phyloP scores from a whole-genome alignment of 2,329 filamentous ascomycete genomes.

The Nemania sp. region DNA sequence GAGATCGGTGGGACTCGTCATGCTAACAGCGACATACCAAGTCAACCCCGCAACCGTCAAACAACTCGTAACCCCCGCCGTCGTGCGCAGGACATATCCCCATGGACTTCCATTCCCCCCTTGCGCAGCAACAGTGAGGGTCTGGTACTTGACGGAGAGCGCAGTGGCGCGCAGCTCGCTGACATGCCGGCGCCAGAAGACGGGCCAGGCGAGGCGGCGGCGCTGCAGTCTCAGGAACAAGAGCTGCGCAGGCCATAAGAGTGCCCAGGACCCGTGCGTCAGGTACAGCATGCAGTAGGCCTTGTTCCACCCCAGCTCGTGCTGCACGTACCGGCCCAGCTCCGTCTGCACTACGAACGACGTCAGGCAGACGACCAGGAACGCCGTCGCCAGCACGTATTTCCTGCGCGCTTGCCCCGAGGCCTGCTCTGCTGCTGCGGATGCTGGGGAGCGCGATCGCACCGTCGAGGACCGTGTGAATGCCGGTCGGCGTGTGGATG shows the following conservation, averaged over 20 bases:
- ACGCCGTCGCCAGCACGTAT: constrained; percentile 85
- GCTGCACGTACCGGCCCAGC: constrained; percentile 92
- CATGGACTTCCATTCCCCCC: constrained; percentile 63
- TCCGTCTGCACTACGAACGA: constrained; percentile 95
- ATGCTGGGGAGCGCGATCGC: constrained; percentile 75
- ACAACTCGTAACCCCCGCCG: constrained; percentile 78
- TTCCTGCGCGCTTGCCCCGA: constrained; percentile 68
- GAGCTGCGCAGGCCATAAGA: constrained; percentile 87
- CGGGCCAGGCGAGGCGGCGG: constrained; percentile 74
- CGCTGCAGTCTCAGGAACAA: constrained; percentile 79
- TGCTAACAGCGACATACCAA: constrained; percentile 93
- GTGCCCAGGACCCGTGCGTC: constrained; percentile 89
- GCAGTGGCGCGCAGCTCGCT: constrained; percentile 57
- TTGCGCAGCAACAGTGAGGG: constrained; percentile 84
- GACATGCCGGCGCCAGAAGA: constrained; percentile 75
- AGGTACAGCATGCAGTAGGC: constrained; percentile 99
- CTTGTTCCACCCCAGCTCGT: constrained; percentile 91
- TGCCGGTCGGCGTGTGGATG: constrained; percentile 39
- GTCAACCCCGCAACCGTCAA: constrained; percentile 88
- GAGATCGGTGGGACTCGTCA: constrained; percentile 90
- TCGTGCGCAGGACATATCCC: constrained; percentile 78
- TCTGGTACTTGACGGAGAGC: no score
- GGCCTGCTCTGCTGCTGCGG: constrained; percentile 60
- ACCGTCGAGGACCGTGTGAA: constrained; percentile 67
- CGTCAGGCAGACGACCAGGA: constrained; percentile 79